Evolutionary conservation across 352 stramenopile genomes (phyloP).

Genomic region (Globisporangium nunn): DNA sequence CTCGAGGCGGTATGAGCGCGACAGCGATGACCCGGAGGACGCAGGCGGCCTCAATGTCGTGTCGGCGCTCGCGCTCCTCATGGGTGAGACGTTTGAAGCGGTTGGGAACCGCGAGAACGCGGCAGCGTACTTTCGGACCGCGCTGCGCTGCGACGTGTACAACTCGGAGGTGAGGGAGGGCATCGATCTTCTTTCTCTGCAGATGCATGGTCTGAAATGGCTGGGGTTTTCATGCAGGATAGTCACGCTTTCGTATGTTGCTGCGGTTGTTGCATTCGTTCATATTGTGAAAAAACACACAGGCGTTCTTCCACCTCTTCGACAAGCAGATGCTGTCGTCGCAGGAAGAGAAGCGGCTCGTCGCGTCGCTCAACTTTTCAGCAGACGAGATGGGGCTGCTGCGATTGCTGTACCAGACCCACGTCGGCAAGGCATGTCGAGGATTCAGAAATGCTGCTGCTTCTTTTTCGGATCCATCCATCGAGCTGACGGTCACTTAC

Average conservation of each 20-base stretch:
- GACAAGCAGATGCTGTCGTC: constrained; percentile 82
- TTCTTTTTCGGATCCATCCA: too few relatives aligned
- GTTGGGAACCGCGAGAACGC: constrained; percentile 82
- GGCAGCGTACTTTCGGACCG: constrained; percentile 61
- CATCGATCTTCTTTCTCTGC: neutral
- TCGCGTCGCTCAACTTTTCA: constrained; percentile 65
- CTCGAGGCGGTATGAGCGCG: constrained; percentile 28
- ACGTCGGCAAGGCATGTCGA: constrained; percentile 49
- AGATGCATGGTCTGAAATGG: too few relatives aligned
- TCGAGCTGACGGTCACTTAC: neutral
- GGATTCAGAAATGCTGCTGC: neutral
- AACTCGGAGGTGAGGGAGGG: constrained; percentile 42
- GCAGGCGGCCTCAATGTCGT: constrained; percentile 62
- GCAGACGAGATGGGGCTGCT: constrained; percentile 52
- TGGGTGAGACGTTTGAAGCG: constrained; percentile 79
- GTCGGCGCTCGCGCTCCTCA: constrained; percentile 67
- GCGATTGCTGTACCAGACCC: constrained; percentile 51
- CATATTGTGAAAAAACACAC: too few relatives aligned
- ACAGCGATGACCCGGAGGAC: constrained; percentile 13
- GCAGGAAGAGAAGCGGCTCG: constrained; percentile 56
- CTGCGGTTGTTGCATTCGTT: too few relatives aligned
- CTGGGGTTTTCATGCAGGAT: too few relatives aligned
- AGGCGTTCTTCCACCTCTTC: constrained; percentile 80
- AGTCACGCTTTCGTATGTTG: too few relatives aligned
- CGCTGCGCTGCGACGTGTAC: constrained; percentile 76